A percentile compares a stretch with the other conserved stretches of the same genome.
phyloP scores from a whole-genome alignment of 192 early-diverging fungal species.

The Coemansia guatemalensis region DNA sequence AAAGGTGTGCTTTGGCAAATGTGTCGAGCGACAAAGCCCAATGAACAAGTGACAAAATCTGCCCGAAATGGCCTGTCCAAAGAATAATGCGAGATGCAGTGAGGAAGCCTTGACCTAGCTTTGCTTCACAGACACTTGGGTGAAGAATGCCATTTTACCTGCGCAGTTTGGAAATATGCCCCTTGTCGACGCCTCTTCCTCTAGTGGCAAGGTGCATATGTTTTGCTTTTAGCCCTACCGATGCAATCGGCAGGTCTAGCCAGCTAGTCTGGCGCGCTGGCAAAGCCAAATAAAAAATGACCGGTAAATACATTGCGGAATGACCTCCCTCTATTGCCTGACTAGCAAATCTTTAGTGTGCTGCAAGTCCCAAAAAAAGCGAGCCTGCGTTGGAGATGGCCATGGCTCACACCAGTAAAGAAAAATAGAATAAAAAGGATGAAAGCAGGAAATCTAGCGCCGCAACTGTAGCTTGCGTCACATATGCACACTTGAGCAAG shows the following conservation, averaged over 20 bases:
- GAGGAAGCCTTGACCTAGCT: not conserved
- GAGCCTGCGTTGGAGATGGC: no score
- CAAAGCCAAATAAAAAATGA: no score
- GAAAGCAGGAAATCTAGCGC: no score
- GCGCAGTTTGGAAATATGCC: not conserved
- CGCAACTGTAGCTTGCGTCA: no score
- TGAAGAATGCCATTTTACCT: constrained; percentile 1
- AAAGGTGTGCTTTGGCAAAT: not conserved
- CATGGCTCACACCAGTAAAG: no score
- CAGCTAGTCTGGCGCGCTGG: no score
- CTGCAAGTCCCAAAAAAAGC: no score
- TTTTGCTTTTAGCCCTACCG: not conserved
- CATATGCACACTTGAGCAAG: no score
- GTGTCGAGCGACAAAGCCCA: constrained; percentile 9
- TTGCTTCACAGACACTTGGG: not conserved
- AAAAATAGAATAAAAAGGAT: no score
- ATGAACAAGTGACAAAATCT: not conserved
- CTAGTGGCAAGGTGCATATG: not conserved
- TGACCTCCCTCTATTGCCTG: no score
- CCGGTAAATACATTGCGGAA: no score
- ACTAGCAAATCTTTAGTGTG: no score
- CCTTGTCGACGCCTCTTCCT: constrained; percentile 4
- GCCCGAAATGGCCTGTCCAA: constrained; percentile 4
- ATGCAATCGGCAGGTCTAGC: not conserved
- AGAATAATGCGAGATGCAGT: not conserved